Percentiles rank a stretch among this genome's conserved stretches.
Evolutionary conservation across 306 rosid genomes (phyloP).

Genomic region (Mimosa bimucronata): DNA sequence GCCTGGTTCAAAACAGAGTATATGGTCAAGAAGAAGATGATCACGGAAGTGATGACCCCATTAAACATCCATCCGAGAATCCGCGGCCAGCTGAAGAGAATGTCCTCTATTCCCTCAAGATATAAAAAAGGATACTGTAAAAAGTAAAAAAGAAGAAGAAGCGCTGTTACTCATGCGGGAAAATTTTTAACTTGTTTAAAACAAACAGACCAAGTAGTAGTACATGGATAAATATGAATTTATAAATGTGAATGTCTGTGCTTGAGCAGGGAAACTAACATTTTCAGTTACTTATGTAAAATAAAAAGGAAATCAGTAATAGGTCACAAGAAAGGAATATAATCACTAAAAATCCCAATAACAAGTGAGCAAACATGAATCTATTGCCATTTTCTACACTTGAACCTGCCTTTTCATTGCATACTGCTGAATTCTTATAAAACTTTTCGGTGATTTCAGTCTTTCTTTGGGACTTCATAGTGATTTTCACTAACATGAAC

Average conservation of each 20-base stretch:
- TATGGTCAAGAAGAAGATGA: slow-evolving; percentile 73
- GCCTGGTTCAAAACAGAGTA: slow-evolving; percentile 60
- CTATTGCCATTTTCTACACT: too few relatives aligned
- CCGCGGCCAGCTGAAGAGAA: slow-evolving; percentile 84
- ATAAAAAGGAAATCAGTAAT: too few relatives aligned
- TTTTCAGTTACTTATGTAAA: background rate
- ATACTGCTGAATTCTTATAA: too few relatives aligned
- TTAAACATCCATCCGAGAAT: slow-evolving; percentile 83
- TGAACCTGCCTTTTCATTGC: too few relatives aligned
- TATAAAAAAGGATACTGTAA: slow-evolving; percentile 71
- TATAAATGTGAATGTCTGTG: background rate
- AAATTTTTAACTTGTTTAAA: background rate
- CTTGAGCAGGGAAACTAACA: background rate
- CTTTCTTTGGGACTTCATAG: too few relatives aligned
- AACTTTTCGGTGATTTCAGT: too few relatives aligned
- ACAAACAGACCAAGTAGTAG: background rate
- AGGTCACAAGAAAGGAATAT: too few relatives aligned
- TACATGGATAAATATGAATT: too few relatives aligned
- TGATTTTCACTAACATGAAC: background rate
- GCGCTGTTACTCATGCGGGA: background rate
- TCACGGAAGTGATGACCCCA: slow-evolving; percentile 70
- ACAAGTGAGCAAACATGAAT: too few relatives aligned
- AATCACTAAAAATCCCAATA: too few relatives aligned
- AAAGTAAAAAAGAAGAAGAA: slow-evolving; percentile 33
- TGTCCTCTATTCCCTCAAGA: slow-evolving; percentile 73